Percentiles rank a stretch among this genome's conserved stretches.
phyloP scores from a whole-genome alignment of 257 asterid species.

The Prunella vulgaris region DNA sequence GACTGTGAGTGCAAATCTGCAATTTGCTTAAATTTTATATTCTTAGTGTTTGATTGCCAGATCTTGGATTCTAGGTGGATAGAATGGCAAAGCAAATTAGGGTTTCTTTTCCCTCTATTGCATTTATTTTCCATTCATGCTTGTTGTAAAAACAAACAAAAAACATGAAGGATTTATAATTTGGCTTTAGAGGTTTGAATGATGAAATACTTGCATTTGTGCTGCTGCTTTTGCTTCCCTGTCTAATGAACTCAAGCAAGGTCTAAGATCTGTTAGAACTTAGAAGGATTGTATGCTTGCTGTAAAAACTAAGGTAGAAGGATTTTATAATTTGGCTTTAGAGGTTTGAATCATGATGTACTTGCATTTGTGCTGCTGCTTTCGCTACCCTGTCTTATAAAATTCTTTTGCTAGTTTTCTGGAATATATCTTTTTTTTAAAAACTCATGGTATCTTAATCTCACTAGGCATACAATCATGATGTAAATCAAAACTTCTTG shows the following conservation, averaged over 20 bases:
- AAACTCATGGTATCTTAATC: not conserved
- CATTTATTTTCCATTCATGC: not conserved
- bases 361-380: not conserved
- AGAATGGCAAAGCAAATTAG: not conserved
- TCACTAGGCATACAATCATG: not conserved
- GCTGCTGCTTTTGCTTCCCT: not conserved
- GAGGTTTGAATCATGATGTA: slow-evolving; percentile 11
- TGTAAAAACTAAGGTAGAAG: not conserved
- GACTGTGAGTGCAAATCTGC: not conserved
- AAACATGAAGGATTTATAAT: not conserved
- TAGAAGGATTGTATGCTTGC: not conserved
- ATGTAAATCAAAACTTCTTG: not conserved
- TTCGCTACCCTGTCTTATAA: not conserved
- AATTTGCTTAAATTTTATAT: not conserved
- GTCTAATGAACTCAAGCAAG: not conserved
- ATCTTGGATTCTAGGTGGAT: slow-evolving; percentile 15
- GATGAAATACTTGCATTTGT: not conserved
- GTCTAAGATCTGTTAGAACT: not conserved
- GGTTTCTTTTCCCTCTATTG: not conserved
- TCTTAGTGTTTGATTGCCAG: not conserved
- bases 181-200: slow-evolving; percentile 12
- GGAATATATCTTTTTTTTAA: too few species aligned
- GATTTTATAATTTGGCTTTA: not conserved
- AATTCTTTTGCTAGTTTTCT: not conserved
- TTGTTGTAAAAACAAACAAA: too few species aligned